These are phyloP conservation scores for Hemerocallis citrina DNA, from an alignment of 106 monocot species.

Conservation along the genomic window DNA sequence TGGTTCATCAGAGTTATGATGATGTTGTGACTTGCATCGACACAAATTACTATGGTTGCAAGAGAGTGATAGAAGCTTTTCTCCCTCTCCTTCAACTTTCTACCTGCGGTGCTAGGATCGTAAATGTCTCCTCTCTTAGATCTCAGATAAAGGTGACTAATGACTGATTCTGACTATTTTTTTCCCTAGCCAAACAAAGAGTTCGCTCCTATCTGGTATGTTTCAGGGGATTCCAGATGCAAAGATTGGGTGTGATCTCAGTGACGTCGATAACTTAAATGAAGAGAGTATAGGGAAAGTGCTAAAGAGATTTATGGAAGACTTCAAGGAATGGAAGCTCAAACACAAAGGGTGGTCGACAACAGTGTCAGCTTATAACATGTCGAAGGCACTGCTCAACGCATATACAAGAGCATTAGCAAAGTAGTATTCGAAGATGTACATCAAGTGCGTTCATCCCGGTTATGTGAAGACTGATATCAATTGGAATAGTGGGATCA, in stretches of 20 bases:
- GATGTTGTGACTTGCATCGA: slow-evolving; percentile 41
- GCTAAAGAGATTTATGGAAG: slow-evolving; percentile 37
- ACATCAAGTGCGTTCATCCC: slow-evolving; percentile 51
- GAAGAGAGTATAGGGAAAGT: slow-evolving; percentile 35
- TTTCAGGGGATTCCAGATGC: slow-evolving; percentile 47
- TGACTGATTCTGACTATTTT: background rate
- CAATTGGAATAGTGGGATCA: slow-evolving; percentile 34
- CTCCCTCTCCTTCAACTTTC: slow-evolving; percentile 66
- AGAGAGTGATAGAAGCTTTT: slow-evolving; percentile 61
- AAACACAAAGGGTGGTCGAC: slow-evolving; percentile 39
- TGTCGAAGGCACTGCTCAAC: slow-evolving; percentile 46
- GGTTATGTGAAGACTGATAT: slow-evolving; percentile 53
- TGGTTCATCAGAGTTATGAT: slow-evolving; percentile 34
- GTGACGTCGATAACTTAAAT: slow-evolving; percentile 13
- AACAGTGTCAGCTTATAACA: slow-evolving; percentile 46
- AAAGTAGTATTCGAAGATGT: slow-evolving; percentile 33
- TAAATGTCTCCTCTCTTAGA: slow-evolving; percentile 60
- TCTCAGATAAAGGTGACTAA: slow-evolving; percentile 41
- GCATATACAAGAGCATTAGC: slow-evolving; percentile 57
- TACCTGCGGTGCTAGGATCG: slow-evolving; percentile 36
- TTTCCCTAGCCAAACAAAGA: no score
- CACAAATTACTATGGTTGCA: slow-evolving; percentile 66
- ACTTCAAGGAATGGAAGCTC: slow-evolving; percentile 27
- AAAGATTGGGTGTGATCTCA: slow-evolving; percentile 17
- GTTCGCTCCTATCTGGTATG: no score